These are phyloP conservation scores for Camillea tinctor DNA, from an alignment of 2,329 filamentous ascomycete species.

Conservation along the genomic window DNA sequence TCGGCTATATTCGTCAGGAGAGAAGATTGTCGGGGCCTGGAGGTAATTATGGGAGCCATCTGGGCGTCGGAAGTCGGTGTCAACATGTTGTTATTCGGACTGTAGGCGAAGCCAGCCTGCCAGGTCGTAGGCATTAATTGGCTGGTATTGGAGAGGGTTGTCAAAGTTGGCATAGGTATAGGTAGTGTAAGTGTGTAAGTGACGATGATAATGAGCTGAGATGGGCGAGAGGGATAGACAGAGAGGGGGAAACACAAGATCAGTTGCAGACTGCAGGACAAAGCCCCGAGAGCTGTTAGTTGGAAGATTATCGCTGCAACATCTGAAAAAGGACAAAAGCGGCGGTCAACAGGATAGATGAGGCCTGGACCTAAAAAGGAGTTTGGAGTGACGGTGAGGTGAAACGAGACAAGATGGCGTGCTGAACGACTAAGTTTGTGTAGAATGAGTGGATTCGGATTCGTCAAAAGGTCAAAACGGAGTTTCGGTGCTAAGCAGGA, in stretches of 20 bases:
- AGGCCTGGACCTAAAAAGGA: slow-evolving; percentile 5
- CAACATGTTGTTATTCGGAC: background rate
- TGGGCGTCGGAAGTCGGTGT: background rate
- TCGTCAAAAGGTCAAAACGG: slow-evolving; percentile 6
- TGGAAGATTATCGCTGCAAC: slow-evolving; percentile 16
- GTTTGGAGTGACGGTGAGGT: slow-evolving; percentile 22
- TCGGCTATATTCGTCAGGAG: slow-evolving; percentile 17
- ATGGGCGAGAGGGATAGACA: background rate
- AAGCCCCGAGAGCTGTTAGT: slow-evolving; percentile 14
- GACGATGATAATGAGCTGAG: slow-evolving; percentile 1
- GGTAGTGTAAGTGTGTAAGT: background rate
- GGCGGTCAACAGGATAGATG: slow-evolving; percentile 14
- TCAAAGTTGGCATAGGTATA: background rate
- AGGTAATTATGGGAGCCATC: background rate
- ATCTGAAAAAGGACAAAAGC: slow-evolving; percentile 15
- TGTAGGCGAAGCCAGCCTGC: background rate
- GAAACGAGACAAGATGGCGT: slow-evolving; percentile 29
- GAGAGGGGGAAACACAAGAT: slow-evolving; percentile 5
- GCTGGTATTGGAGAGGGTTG: background rate
- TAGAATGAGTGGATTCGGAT: background rate
- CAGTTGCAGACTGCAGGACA: slow-evolving; percentile 16
- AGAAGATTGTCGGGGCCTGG: slow-evolving; percentile 15
- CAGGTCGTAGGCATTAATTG: background rate
- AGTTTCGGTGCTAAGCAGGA: background rate
- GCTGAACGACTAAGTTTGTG: slow-evolving; percentile 10